phyloP scores from a whole-genome alignment of 2,329 filamentous ascomycete species.

The Aspergillus pseudoglaucus region DNA sequence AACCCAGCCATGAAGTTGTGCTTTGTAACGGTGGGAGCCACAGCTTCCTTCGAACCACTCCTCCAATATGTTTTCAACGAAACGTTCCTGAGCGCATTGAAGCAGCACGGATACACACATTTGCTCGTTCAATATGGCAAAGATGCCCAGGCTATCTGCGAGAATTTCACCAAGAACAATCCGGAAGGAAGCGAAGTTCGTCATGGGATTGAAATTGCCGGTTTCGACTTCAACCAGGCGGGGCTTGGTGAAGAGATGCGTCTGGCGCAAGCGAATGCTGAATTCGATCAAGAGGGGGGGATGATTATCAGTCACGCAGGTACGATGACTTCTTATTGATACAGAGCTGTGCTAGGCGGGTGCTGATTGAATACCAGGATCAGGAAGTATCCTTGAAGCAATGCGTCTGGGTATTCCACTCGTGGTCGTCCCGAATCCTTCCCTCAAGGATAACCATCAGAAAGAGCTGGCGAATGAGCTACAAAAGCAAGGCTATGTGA shows the following conservation, averaged over 20 bases:
- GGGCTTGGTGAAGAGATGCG: constrained; percentile 57
- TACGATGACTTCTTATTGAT: constrained; percentile 26
- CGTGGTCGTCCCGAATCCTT: constrained; percentile 82
- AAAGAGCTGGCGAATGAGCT: constrained; percentile 75
- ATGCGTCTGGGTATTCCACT: constrained; percentile 67
- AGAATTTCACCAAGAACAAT: constrained; percentile 26
- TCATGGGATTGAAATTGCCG: constrained; percentile 48
- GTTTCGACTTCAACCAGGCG: constrained; percentile 60
- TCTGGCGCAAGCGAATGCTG: constrained; percentile 42
- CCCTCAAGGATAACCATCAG: constrained; percentile 84
- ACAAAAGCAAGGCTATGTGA: constrained; percentile 65
- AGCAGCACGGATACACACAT: constrained; percentile 57
- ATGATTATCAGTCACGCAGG: constrained; percentile 86
- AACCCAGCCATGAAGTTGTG: constrained; percentile 44
- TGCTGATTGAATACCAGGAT: constrained; percentile 52
- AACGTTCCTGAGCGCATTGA: constrained; percentile 58
- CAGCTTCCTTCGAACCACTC: constrained; percentile 70
- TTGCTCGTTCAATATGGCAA: constrained; percentile 76
- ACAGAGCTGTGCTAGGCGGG: not conserved
- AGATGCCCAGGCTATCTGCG: constrained; percentile 52
- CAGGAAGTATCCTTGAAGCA: constrained; percentile 81
- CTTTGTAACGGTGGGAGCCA: constrained; percentile 89
- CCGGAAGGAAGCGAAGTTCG: constrained; percentile 16
- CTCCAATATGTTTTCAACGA: constrained; percentile 59
- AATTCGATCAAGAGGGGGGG: constrained; percentile 46